phyloP scores from a whole-genome alignment of 129 eudicot species.

The Gnaphalium uliginosum region DNA sequence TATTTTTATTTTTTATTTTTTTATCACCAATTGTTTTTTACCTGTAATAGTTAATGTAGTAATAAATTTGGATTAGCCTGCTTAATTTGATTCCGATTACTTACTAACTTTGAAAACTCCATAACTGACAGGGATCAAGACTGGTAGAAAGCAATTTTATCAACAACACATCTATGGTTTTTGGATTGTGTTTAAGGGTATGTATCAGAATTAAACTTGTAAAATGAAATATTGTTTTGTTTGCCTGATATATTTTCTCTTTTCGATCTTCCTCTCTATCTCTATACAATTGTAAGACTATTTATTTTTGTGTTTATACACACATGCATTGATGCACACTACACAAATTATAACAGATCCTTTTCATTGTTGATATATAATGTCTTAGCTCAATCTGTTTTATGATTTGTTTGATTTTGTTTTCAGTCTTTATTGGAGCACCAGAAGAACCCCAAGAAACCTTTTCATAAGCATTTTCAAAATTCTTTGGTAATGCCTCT shows the following conservation, averaged over 20 bases:
- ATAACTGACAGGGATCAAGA: slow-evolving; percentile 61
- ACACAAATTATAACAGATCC: neutral
- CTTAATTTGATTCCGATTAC: slow-evolving; percentile 1
- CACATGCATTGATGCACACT: slow-evolving; percentile 1
- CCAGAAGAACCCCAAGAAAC: slow-evolving; percentile 81
- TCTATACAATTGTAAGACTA: neutral
- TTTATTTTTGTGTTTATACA: neutral
- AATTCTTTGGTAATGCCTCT: slow-evolving; percentile 64
- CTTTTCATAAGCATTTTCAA: slow-evolving; percentile 75
- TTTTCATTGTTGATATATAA: slow-evolving; percentile 7
- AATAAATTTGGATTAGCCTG: neutral
- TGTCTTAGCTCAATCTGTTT: neutral
- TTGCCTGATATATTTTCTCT: no score
- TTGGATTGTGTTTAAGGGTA: slow-evolving; percentile 87
- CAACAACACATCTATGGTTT: slow-evolving; percentile 95
- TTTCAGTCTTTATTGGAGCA: slow-evolving; percentile 84
- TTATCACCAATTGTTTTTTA: neutral
- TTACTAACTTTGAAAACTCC: neutral
- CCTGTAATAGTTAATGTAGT: neutral
- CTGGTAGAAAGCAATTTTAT: slow-evolving; percentile 86
- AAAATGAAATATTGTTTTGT: no score
- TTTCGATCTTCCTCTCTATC: neutral
- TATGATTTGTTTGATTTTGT: slow-evolving; percentile 11
- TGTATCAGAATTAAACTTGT: slow-evolving; percentile 23
- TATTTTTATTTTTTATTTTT: slow-evolving; percentile 5